Evolutionary conservation across 495 filamentous ascomycete genomes (phyloP), one percentile per base, ranked within the genome.

Genomic region (Neurospora hispaniola): DNA sequence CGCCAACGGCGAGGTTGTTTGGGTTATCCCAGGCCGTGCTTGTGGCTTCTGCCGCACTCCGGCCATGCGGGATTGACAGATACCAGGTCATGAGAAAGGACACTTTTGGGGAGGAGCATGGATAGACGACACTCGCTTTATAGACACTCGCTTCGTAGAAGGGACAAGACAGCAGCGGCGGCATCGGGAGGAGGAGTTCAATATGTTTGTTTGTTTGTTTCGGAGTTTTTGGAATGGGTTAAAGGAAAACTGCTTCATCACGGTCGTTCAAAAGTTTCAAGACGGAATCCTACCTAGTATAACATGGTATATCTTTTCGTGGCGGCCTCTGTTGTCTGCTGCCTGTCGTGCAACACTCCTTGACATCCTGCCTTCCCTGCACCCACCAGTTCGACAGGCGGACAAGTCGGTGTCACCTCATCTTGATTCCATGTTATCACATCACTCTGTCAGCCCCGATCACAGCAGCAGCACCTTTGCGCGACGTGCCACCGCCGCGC

Each of bases 11-110:
- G 75, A 81, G 39, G 85, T 86, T 44, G 81, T 85, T 54, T 87
- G 85, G 85, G 84, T 87, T 62, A 80, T 86, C 44, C 84, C 84
- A 3, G 84, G 85, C 46, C 77, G 81, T 44, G 76, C 80, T 23
- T 87, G 85, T 70, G 79, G 78, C 12, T 80, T 83, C 70, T 87
- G 85, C 76, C 79, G 83, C 39, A 86, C 84, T 1, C 76, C 80
- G 3, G 75, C 76, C 1, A 66, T 66, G 54, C 27, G 54, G 54
- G 54, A 66, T 35, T 66, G 54, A 66, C 54, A 27, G 54, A 35
- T 66, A 66, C 27, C 27, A 66, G 54, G 54, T 31, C 8, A 16
- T 38, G 54, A 35, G 35, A 66, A 18, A 12, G 27, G 27, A 31
- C 27, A 35, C 1, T 27, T 10, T 3, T 14, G 23, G 48, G 20